Percentiles rank a stretch among this genome's conserved stretches.
Conservation (phyloP, 1,139 yeast genomes). For the Zygosaccharomyces pseudobailii region DNA sequence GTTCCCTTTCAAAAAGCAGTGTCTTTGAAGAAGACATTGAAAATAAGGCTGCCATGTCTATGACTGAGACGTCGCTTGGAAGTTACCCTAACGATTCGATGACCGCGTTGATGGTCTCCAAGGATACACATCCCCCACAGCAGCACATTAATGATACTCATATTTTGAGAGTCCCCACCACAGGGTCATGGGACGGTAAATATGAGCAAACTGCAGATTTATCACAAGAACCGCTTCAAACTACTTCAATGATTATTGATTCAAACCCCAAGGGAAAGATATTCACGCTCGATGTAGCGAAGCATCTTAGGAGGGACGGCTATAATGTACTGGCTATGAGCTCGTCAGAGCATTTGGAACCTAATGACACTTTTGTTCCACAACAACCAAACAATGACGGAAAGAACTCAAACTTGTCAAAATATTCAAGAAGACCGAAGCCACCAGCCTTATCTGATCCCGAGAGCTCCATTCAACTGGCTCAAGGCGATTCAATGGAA, state of each 20-base stretch:
- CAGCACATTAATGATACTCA: not conserved
- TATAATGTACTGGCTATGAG: slow-evolving; percentile 1
- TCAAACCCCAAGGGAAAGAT: not conserved
- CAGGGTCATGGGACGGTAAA: not conserved
- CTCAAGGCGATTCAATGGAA: not conserved
- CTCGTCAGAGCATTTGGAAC: not conserved
- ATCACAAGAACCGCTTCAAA: slow-evolving; percentile 6
- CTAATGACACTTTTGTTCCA: not conserved
- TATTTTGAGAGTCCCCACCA: not conserved
- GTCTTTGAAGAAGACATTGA: slow-evolving; percentile 7
- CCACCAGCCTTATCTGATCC: slow-evolving; percentile 8
- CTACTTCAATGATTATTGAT: slow-evolving; percentile 5
- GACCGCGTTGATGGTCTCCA: slow-evolving; percentile 3
- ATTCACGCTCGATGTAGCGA: not conserved
- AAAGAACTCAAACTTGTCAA: slow-evolving; percentile 1
- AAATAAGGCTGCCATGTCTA: slow-evolving; percentile 3
- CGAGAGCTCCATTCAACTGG: not conserved
- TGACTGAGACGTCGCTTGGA: not conserved
- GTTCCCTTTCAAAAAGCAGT: slow-evolving; percentile 1
- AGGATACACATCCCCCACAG: not conserved
- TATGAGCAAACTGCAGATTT: not conserved
- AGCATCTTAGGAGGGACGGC: not conserved
- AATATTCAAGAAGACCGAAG: slow-evolving; percentile 2
- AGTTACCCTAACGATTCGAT: slow-evolving; percentile 5
- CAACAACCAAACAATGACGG: not conserved